These are phyloP conservation scores for Pisolithus microcarpus DNA, from an alignment of 768 basidiomycete genomes.

Conservation along the genomic window DNA sequence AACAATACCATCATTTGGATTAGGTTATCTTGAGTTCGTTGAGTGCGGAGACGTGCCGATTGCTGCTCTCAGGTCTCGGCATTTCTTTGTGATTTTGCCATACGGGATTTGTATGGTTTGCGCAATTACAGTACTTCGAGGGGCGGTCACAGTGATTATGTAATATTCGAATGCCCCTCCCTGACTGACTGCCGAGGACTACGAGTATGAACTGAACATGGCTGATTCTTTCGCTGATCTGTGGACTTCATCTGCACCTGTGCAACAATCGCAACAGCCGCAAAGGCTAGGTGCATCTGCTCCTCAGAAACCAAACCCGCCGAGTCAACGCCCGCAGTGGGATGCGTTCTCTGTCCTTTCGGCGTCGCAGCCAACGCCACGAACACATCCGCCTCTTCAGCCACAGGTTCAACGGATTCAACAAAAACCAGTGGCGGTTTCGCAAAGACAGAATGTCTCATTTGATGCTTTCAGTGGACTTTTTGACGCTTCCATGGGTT, in stretches of 20 bases:
- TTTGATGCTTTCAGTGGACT: slow-evolving; percentile 73
- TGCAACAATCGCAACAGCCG: slow-evolving; percentile 38
- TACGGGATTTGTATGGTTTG: no score
- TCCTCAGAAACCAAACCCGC: slow-evolving; percentile 13
- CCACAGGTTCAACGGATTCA: slow-evolving; percentile 10
- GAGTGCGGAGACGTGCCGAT: neutral
- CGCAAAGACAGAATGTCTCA: slow-evolving; percentile 12
- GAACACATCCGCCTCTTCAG: slow-evolving; percentile 19
- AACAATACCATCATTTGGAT: neutral
- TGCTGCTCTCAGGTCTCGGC: no score
- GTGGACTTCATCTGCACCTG: slow-evolving; percentile 60
- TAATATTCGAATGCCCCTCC: neutral
- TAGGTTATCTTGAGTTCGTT: neutral
- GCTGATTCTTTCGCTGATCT: slow-evolving; percentile 72
- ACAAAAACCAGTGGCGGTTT: slow-evolving; percentile 18
- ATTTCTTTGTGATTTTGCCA: no score
- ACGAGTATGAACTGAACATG: slow-evolving; percentile 32
- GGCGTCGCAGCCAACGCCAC: slow-evolving; percentile 27
- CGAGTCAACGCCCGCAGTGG: slow-evolving; percentile 34
- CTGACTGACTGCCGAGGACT: neutral
- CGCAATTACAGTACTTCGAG: no score
- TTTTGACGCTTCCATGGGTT: slow-evolving; percentile 38
- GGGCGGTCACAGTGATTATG: neutral
- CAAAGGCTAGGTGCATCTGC: slow-evolving; percentile 38
- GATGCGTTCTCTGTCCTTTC: slow-evolving; percentile 54